phyloP scores from a whole-genome alignment of 768 basidiomycete species.

The Mycena galericulata region DNA sequence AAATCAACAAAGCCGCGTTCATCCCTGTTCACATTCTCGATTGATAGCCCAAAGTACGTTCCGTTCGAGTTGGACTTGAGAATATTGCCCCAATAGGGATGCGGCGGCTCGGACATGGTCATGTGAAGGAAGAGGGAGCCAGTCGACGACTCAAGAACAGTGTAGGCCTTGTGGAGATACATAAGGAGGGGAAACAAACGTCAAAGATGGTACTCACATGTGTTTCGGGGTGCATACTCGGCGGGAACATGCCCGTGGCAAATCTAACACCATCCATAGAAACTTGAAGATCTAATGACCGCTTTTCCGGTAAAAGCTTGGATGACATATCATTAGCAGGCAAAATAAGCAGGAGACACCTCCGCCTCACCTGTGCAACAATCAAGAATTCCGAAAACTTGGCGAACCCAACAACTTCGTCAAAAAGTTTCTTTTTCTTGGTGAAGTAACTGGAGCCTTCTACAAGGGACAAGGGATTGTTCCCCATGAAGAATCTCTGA shows the following conservation, averaged over 20 bases:
- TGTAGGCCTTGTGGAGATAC: conserved; percentile 76
- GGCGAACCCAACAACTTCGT: conserved; percentile 92
- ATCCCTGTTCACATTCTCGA: conserved; percentile 94
- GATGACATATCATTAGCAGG: background rate
- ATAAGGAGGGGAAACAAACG: background rate
- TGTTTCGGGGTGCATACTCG: conserved; percentile 88
- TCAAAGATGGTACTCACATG: conserved; percentile 71
- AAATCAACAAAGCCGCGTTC: conserved; percentile 92
- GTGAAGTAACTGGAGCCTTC: conserved; percentile 80
- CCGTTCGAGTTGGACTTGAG: conserved; percentile 98
- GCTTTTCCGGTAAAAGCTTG: conserved; percentile 66
- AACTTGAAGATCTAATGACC: conserved; percentile 86
- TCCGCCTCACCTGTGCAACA: conserved; percentile 84
- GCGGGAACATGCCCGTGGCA: conserved; percentile 90
- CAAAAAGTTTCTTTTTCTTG: conserved; percentile 82
- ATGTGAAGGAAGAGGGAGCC: conserved; percentile 95
- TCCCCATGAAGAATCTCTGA: conserved; percentile 67
- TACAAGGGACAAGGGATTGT: conserved; percentile 83
- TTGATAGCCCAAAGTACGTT: conserved; percentile 91
- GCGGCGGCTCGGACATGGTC: conserved; percentile 85
- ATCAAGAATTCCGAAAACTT: conserved; percentile 98
- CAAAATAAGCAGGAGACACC: background rate
- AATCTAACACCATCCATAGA: conserved; percentile 92
- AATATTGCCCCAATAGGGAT: conserved; percentile 89
- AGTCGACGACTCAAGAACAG: conserved; percentile 94